Conservation (phyloP, 2,329 filamentous ascomycete genomes). For the Alternaria gansuensis region DNA sequence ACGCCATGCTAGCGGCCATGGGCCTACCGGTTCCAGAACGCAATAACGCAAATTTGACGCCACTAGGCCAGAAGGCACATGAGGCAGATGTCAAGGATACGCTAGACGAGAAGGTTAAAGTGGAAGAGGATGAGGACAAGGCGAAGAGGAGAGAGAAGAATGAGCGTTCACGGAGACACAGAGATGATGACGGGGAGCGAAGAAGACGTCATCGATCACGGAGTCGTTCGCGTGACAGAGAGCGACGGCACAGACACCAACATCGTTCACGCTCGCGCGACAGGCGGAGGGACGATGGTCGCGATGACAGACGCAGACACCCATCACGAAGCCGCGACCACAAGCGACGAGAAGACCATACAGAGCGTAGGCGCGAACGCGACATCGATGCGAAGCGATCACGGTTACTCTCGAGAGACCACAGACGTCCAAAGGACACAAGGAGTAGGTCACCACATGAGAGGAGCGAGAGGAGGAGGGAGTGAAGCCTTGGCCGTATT, state of each 20-base stretch:
- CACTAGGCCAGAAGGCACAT: conserved; percentile 63
- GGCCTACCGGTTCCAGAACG: conserved; percentile 76
- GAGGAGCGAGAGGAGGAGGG: conserved; percentile 20
- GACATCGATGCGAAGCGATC: conserved; percentile 38
- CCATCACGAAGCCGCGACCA: conserved; percentile 45
- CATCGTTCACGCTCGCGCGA: conserved; percentile 46
- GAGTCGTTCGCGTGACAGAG: conserved; percentile 42
- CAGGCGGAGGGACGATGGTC: conserved; percentile 35
- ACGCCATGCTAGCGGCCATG: conserved; percentile 83
- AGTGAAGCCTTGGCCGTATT: conserved; percentile 9
- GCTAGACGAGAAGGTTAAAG: conserved; percentile 59
- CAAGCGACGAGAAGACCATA: conserved; percentile 35
- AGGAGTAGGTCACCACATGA: conserved; percentile 36
- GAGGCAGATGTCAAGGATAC: conserved; percentile 66
- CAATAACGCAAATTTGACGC: conserved; percentile 70
- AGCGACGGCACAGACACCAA: conserved; percentile 39
- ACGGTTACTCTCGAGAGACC: conserved; percentile 36
- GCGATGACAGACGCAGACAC: conserved; percentile 44
- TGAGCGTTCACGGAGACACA: conserved; percentile 38
- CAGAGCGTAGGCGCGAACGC: conserved; percentile 36
- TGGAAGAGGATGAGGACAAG: conserved; percentile 42
- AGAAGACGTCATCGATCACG: conserved; percentile 39
- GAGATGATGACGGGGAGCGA: conserved; percentile 36
- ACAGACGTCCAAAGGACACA: conserved; percentile 26
- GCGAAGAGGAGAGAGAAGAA: conserved; percentile 33